Evolutionary conservation across 495 filamentous ascomycete species (phyloP), one percentile per base, ranked within the genome.

Genomic region (Parathielavia appendiculata): DNA sequence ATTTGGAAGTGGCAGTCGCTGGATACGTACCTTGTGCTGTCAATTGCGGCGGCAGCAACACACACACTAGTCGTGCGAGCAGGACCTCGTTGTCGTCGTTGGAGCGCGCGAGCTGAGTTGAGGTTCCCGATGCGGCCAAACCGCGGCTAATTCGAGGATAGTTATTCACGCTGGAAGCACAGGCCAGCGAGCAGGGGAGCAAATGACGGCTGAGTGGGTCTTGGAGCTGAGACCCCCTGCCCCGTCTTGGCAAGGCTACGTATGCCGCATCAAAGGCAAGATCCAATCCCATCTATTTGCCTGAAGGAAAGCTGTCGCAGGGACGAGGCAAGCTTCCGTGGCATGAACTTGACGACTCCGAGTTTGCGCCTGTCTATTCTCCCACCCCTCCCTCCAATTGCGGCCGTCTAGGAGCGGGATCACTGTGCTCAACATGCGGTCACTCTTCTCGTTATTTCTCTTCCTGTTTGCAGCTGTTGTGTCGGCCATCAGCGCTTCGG

Each of bases 401-500:
- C 17, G 16, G 20, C 12, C 19, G 16, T 66, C 67, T 63, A 67
- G 58, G 64, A 63, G 64, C 59, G 51, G 53, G 53, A 61, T 59
- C 65, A 51, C 62, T 57, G 43, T 69, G 60, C 52, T 54, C 58
- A 73, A 60, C 65, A 95, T 96, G 91, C 81, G 84, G 78, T 89
- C 85, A 79, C 77, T 86, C 66, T 73, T 88, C 70, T 86, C 85
- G 51, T 81, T 90, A 64, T 65, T 91, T 53, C 65, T 88, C 39
- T 73, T 88, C 60, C 73, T 81, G 65, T 79, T 90, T 54, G 74
- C 83, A 64, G 78, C 83, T 66, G 73, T 80, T 39, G 88, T 85
- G 61, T 79, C 87, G 68, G 89, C 90, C 43, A 71, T 90, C 66
- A 95, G 91, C 76, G 86, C 83, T 59, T 85, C 81, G 54, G 93